Conservation (phyloP, 192 early-diverging fungal species). For the Umbelopsis sp. region DNA sequence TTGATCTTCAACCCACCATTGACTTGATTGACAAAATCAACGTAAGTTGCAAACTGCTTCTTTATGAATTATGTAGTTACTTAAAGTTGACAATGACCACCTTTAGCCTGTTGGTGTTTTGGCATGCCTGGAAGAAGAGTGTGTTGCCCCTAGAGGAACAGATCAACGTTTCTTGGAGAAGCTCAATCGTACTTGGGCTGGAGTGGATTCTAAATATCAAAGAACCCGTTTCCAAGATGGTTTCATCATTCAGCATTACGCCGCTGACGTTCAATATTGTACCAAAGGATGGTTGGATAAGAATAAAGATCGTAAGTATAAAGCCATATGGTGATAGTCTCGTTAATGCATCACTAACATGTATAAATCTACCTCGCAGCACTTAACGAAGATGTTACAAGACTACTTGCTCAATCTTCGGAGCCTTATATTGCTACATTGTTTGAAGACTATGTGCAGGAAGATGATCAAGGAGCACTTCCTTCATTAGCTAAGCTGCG, state of each 20-base stretch:
- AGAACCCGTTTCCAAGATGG: conserved; percentile 83
- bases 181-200: conserved; percentile 82
- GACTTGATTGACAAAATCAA: conserved; percentile 97
- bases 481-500: conserved; percentile 39
- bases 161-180: conserved; percentile 96
- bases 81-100: background rate
- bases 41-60: conserved; percentile 44
- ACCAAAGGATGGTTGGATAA: conserved; percentile 94
- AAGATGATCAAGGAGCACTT: conserved; percentile 43
- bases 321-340: conserved; percentile 16
- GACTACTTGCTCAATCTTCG: conserved; percentile 79
- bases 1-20: conserved; percentile 97
- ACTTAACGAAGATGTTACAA: conserved; percentile 92
- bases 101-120: conserved; percentile 88
- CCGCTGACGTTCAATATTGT: conserved; percentile 93
- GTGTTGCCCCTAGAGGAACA: conserved; percentile 94
- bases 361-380: background rate
- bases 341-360: background rate
- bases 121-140: conserved; percentile 97
- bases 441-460: conserved; percentile 80
- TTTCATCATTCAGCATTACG: conserved; percentile 93
- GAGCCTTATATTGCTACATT: conserved; percentile 79
- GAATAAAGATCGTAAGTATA: conserved; percentile 83
- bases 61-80: background rate
- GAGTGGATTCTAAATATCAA: conserved; percentile 82